Evolutionary conservation across 106 monocot species (phyloP).

Genomic region (Hemerocallis citrina): DNA sequence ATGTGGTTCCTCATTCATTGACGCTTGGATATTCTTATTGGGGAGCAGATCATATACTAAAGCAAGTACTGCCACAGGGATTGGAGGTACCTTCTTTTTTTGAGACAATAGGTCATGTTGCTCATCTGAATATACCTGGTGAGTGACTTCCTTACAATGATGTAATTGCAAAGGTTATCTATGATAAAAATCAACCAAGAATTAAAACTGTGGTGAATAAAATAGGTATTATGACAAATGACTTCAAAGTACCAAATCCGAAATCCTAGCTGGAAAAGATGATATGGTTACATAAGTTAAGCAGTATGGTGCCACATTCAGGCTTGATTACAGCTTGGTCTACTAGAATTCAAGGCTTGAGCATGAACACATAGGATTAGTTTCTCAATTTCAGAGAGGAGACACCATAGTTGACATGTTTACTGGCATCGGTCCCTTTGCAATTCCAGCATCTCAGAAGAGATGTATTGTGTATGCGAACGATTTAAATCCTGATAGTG

Average conservation of each 20-base stretch:
- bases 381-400: conserved; percentile 70
- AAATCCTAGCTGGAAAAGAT: no score
- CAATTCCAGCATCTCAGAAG: conserved; percentile 90
- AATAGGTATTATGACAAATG: conserved; percentile 85
- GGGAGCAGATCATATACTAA: conserved; percentile 92
- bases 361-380: conserved; percentile 84
- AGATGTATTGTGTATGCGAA: conserved; percentile 92
- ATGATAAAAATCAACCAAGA: conserved; percentile 97
- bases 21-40: conserved; percentile 93
- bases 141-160: conserved; percentile 77
- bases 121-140: conserved; percentile 80
- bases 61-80: conserved; percentile 76
- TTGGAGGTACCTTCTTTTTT: conserved; percentile 93
- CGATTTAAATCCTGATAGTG: conserved; percentile 96
- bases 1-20: conserved; percentile 62
- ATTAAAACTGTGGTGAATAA: conserved; percentile 95
- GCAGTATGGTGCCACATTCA: conserved; percentile 90
- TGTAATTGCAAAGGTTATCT: conserved; percentile 86
- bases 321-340: conserved; percentile 78
- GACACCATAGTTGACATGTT: conserved; percentile 94
- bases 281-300: conserved; percentile 94
- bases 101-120: conserved; percentile 98
- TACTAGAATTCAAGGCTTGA: conserved; percentile 99
- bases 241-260: conserved; percentile 93
- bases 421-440: conserved; percentile 91